A percentile compares a stretch with the other conserved stretches of the same genome.
These are phyloP conservation scores for Solanum peruvianum DNA, from an alignment of 257 asterid genomes.

Conservation along the genomic window DNA sequence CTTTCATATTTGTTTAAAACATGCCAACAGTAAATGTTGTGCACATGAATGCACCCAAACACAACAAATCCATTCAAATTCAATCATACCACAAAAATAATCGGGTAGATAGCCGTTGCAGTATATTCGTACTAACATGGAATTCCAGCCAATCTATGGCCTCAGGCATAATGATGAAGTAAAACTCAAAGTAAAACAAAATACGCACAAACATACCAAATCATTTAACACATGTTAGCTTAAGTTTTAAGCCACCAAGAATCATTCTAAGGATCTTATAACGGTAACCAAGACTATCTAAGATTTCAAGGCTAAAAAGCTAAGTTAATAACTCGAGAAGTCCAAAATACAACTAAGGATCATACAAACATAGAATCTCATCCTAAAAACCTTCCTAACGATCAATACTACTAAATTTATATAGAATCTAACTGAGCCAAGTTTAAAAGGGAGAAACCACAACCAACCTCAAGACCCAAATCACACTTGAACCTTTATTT, in stretches of 20 bases:
- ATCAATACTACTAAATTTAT: neutral
- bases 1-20: neutral
- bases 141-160: neutral
- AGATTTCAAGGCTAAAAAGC: neutral
- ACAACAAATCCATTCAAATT: no score
- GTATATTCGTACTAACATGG: neutral
- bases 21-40: neutral
- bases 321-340: neutral
- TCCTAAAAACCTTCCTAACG: neutral
- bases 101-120: neutral
- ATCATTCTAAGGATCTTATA: neutral
- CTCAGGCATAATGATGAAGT: neutral
- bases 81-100: neutral
- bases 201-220: neutral
- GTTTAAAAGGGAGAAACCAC: neutral
- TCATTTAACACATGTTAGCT: neutral
- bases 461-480: neutral
- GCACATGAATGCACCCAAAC: neutral
- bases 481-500: neutral
- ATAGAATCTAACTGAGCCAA: no score
- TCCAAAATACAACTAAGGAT: neutral
- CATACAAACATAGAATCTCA: neutral
- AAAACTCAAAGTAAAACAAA: no score
- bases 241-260: neutral
- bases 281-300: no score